Conservation (phyloP, 108 stramenopile species). For the Fragilaria crotonensis region DNA sequence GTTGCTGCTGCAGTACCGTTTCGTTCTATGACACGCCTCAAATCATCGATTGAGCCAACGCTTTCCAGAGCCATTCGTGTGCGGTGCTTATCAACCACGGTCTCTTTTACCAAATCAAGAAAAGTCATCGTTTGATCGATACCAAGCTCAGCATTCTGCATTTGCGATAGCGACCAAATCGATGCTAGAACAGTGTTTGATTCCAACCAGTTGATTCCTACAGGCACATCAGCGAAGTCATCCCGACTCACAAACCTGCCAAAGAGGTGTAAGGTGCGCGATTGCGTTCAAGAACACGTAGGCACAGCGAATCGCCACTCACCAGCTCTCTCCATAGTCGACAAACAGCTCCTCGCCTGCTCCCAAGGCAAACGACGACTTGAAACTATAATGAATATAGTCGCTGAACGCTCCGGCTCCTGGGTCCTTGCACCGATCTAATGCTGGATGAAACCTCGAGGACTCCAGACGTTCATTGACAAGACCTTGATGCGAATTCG, state of each 20-base stretch:
- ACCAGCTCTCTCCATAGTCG: constrained; percentile 15
- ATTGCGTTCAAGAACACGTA: no score
- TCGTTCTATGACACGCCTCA: constrained; percentile 2
- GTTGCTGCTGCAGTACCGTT: constrained; percentile 18
- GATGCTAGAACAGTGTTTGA: constrained; percentile 5
- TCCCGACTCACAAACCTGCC: constrained; percentile 2
- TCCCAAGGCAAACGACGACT: constrained; percentile 15
- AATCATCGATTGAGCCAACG: constrained; percentile 3
- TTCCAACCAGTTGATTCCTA: constrained; percentile 4
- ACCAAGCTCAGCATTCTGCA: constrained; percentile 1
- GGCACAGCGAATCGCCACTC: not conserved
- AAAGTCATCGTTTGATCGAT: not conserved
- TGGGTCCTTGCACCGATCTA: constrained; percentile 41
- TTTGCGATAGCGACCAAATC: constrained; percentile 1
- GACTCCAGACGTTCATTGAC: constrained; percentile 15
- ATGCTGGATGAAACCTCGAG: constrained; percentile 11
- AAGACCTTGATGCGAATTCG: constrained; percentile 50
- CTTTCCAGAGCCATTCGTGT: constrained; percentile 2
- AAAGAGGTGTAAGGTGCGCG: not conserved
- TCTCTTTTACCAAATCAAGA: not conserved
- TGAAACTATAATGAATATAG: not conserved
- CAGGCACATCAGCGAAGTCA: constrained; percentile 11
- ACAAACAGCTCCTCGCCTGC: constrained; percentile 6
- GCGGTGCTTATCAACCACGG: constrained; percentile 3
- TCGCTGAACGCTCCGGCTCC: constrained; percentile 52